Base-by-base conservation (phyloP, 2,329 filamentous ascomycete genomes). In the Leptographium lundbergii region DNA sequence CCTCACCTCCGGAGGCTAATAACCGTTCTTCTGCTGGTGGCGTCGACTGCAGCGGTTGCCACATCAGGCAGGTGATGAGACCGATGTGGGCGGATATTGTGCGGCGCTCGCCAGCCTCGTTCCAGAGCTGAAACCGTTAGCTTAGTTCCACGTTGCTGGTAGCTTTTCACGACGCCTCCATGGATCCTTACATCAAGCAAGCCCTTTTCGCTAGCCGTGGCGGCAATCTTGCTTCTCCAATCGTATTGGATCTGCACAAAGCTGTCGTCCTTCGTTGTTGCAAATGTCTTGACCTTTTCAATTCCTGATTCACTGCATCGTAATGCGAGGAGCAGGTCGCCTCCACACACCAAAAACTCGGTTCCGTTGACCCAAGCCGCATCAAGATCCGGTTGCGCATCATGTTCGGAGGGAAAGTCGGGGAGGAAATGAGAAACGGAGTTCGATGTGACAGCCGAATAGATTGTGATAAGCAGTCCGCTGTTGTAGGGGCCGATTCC, bases 1-100 rank as follows among this genome's bases (percentile, higher is more conserved):
- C 82, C 61, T 85, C 81, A 3, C 80, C 79, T 27, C 81, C 81
- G 1, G 82, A 81, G 9, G 83, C 82, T 59, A 85, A 75, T 4
- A 86, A 71, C 27, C 83, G 74, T 62, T 84, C 81, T 56, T 77
- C 77, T 7, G 76, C 71, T 4, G 66, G 58, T 0, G 65, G 59
- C 2, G 68, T 67, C 17, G 69, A 65, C 59, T 76, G 73, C 22
- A 80, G 63, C 13, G 83, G 82, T 64, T 86, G 83, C 82, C 82
- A 86, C 61, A 77, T 73, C 62, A 86, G 72, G 4, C 78, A 75
- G 0, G 81, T 84, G 57, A 86, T 78, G 27, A 76, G 69, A 24
- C 81, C 80, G 59, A 79, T 77, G 63, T 86, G 83, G 7, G 82
- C 81, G 53, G 76, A 75, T 59, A 85, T 82, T 47, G 80, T 77